Conservation (phyloP, 179 eudicot species). For the Amaranthus tricolor region DNA sequence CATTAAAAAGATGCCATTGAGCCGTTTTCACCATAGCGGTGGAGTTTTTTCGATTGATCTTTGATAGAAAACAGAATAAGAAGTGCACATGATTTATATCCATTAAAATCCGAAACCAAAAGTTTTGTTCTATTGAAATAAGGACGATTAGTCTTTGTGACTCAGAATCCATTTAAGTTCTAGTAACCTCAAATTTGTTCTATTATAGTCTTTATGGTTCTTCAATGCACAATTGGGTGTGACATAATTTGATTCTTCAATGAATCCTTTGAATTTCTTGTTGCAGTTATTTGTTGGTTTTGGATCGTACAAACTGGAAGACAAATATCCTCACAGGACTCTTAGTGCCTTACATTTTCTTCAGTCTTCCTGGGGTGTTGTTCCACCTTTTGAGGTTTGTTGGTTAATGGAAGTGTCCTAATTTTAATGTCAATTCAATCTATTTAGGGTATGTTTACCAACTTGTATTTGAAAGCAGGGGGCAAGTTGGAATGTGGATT, state of each 20-base stretch:
- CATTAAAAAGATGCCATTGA: too few species aligned
- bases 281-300: constrained; percentile 64
- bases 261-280: not conserved
- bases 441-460: constrained; percentile 6
- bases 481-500: constrained; percentile 88
- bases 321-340: constrained; percentile 79
- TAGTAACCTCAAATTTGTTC: not conserved
- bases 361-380: constrained; percentile 62
- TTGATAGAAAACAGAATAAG: too few species aligned
- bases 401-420: not conserved
- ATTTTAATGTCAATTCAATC: not conserved
- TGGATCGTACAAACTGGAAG: constrained; percentile 90
- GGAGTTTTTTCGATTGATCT: too few species aligned
- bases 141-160: constrained; percentile 1
- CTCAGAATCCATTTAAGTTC: not conserved
- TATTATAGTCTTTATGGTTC: not conserved
- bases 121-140: not conserved
- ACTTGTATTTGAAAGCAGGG: constrained; percentile 44
- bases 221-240: not conserved
- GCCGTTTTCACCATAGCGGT: too few species aligned
- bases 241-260: not conserved
- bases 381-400: constrained; percentile 60
- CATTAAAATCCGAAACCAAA: too few species aligned
- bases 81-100: too few species aligned
- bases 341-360: constrained; percentile 77